Conservation (phyloP, 108 stramenopile genomes). For the Cyclotella sp. region DNA sequence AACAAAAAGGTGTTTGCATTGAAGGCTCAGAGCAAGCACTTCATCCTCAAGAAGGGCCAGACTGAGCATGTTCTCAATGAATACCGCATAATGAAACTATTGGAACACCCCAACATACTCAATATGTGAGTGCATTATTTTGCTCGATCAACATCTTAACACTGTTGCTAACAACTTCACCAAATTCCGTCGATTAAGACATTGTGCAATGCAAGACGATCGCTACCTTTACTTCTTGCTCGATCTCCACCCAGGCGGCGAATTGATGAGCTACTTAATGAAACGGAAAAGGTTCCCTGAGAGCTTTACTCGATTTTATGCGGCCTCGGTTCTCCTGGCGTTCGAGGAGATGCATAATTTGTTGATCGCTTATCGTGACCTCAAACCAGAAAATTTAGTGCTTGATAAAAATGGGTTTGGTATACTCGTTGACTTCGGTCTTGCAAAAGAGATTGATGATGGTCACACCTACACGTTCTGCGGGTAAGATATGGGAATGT, state of each 20-base stretch:
- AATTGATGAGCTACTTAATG: constrained; percentile 27
- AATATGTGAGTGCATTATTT: constrained; percentile 5
- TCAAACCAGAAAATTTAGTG: constrained; percentile 70
- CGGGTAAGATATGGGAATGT: constrained; percentile 30
- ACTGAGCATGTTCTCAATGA: constrained; percentile 66
- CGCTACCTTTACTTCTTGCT: constrained; percentile 64
- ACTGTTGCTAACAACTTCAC: background rate
- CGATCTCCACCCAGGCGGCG: constrained; percentile 55
- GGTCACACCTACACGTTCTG: constrained; percentile 64
- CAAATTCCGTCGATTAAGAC: constrained; percentile 5
- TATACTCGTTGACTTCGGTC: constrained; percentile 71
- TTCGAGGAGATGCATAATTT: constrained; percentile 66
- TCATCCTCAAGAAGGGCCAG: constrained; percentile 62
- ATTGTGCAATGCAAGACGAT: constrained; percentile 64
- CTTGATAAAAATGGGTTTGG: constrained; percentile 52
- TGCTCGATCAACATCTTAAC: background rate
- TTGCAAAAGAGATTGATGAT: constrained; percentile 62
- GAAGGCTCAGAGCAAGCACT: constrained; percentile 68
- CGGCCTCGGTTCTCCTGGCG: constrained; percentile 73
- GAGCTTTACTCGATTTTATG: constrained; percentile 62
- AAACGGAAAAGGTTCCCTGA: constrained; percentile 42
- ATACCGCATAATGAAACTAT: constrained; percentile 47
- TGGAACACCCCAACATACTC: constrained; percentile 69
- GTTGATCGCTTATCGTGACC: constrained; percentile 77
- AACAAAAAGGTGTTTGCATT: constrained; percentile 63